These are phyloP conservation scores for Clathrospora elynae DNA, from an alignment of 2,329 filamentous ascomycete species.

Conservation along the genomic window DNA sequence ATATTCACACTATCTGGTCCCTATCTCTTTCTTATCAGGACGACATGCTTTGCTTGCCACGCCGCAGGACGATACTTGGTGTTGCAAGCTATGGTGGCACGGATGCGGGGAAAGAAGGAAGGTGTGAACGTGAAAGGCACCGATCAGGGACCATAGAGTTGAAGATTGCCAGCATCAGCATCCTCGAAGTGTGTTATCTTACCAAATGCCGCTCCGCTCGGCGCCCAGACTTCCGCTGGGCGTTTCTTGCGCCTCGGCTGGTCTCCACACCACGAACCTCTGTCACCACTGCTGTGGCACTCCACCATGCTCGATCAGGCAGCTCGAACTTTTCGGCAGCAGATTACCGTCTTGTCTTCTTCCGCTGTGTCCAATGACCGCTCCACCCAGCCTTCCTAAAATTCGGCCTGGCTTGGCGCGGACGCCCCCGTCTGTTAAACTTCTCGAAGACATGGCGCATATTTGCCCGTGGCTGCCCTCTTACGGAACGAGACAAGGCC, in stretches of 20 bases:
- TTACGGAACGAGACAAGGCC: too few species aligned
- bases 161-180: too few species aligned
- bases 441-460: too few species aligned
- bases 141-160: background rate
- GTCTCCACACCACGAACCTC: constrained; percentile 14
- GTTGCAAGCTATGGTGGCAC: too few species aligned
- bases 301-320: constrained; percentile 22
- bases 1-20: constrained; percentile 11
- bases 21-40: constrained; percentile 25
- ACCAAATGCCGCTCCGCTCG: constrained; percentile 16
- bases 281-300: constrained; percentile 7
- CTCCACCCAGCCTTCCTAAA: too few species aligned
- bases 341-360: constrained; percentile 1
- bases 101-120: too few species aligned
- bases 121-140: background rate
- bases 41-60: constrained; percentile 6
- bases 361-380: too few species aligned
- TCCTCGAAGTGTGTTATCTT: constrained; percentile 1
- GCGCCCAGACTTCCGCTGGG: constrained; percentile 21
- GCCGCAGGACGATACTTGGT: background rate
- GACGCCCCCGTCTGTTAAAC: too few species aligned
- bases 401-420: too few species aligned
- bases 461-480: too few species aligned
- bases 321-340: constrained; percentile 17
- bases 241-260: constrained; percentile 10